Evolutionary conservation across 768 basidiomycete genomes (phyloP).

Genomic region (Pisolithus albus): DNA sequence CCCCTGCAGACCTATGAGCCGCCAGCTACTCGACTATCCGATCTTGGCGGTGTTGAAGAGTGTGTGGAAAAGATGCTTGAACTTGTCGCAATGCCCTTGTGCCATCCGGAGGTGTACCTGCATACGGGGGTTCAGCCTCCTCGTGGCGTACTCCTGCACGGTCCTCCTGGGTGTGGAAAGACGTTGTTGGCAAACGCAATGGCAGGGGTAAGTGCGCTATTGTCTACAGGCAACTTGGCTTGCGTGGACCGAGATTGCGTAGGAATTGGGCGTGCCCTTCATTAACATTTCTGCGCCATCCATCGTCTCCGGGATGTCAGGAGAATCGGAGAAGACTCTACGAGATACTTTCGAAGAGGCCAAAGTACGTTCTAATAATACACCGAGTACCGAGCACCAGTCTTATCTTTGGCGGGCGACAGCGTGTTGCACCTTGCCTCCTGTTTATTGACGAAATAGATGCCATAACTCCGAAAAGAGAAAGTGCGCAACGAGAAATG

Average conservation of each 20-base stretch:
- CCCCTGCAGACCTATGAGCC: constrained; percentile 62
- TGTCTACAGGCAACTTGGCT: background rate
- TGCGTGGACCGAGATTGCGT: background rate
- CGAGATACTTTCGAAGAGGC: constrained; percentile 97
- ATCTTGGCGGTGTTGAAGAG: constrained; percentile 80
- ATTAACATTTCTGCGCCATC: constrained; percentile 93
- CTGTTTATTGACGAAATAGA: constrained; percentile 98
- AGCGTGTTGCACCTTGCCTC: constrained; percentile 88
- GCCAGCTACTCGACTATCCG: constrained; percentile 68
- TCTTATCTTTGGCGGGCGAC: background rate
- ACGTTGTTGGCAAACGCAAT: constrained; percentile 92
- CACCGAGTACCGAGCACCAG: background rate
- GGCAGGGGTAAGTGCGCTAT: constrained; percentile 58
- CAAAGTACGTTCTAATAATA: constrained; percentile 46
- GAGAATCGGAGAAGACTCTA: constrained; percentile 95
- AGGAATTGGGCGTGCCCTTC: constrained; percentile 92
- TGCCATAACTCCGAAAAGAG: constrained; percentile 94
- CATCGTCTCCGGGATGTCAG: constrained; percentile 96
- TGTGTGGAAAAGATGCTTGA: constrained; percentile 93
- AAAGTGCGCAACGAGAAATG: constrained; percentile 98
- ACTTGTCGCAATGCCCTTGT: constrained; percentile 91
- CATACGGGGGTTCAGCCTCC: constrained; percentile 92
- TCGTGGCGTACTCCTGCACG: constrained; percentile 86
- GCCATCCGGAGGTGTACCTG: constrained; percentile 92
- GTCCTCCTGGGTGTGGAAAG: constrained; percentile 97